phyloP scores from a whole-genome alignment of 2,329 filamentous ascomycete species.

The Alternaria sp. region DNA sequence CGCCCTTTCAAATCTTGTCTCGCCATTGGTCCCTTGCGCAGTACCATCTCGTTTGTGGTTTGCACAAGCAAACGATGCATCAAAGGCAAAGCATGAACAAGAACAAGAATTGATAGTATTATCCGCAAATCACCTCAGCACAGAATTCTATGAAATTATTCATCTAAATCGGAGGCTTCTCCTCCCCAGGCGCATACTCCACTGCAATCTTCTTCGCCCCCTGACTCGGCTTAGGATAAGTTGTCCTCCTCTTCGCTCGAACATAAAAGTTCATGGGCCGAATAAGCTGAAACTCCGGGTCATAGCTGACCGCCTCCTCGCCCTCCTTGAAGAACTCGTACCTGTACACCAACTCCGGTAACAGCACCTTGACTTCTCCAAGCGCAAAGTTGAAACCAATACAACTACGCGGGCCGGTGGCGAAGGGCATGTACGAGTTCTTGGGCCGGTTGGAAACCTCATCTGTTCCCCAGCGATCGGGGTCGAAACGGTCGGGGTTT shows the following conservation, averaged over 20 bases:
- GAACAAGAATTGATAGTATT: too few relatives aligned
- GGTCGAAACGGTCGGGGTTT: slow-evolving; percentile 66
- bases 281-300: slow-evolving; percentile 26
- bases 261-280: slow-evolving; percentile 28
- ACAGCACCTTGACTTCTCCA: slow-evolving; percentile 20
- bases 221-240: slow-evolving; percentile 15
- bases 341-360: slow-evolving; percentile 20
- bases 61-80: too few relatives aligned
- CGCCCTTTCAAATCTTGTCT: too few relatives aligned
- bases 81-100: too few relatives aligned
- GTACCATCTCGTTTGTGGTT: too few relatives aligned
- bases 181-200: slow-evolving; percentile 22
- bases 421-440: slow-evolving; percentile 27
- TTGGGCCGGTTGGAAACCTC: slow-evolving; percentile 48
- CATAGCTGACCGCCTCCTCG: slow-evolving; percentile 19
- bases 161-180: slow-evolving; percentile 16
- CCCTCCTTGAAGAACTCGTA: slow-evolving; percentile 25
- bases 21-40: too few relatives aligned
- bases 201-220: slow-evolving; percentile 23
- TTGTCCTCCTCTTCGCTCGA: slow-evolving; percentile 22
- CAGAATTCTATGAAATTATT: too few relatives aligned
- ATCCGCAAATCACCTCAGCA: too few relatives aligned
- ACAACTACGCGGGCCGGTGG: slow-evolving; percentile 21
- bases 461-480: slow-evolving; percentile 67
- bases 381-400: slow-evolving; percentile 28